phyloP scores from a whole-genome alignment of 169 alveolate species.

The Cryptosporidium sp. region DNA sequence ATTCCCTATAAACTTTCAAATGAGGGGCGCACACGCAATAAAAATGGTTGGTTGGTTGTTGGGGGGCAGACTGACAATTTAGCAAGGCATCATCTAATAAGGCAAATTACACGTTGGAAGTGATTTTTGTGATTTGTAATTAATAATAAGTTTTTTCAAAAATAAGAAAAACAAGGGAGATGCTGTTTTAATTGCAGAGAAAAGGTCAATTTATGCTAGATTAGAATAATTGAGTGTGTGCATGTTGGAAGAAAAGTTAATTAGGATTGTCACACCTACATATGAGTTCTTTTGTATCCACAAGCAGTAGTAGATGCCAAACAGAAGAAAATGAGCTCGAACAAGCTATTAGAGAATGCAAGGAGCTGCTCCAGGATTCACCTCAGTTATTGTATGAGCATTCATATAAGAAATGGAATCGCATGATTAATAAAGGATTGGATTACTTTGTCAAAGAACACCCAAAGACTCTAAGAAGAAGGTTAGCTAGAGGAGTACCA shows the following conservation, averaged over 20 bases:
- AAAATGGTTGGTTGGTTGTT: not conserved
- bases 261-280: not conserved
- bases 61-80: not conserved
- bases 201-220: not conserved
- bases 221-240: conserved; percentile 1
- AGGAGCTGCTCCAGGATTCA: conserved; percentile 60
- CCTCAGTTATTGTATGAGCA: conserved; percentile 37
- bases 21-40: conserved; percentile 1
- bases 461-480: conserved; percentile 78
- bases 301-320: not conserved
- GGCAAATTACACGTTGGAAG: not conserved
- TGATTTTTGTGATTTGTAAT: not conserved
- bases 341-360: conserved; percentile 54
- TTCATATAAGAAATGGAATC: conserved; percentile 77
- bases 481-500: conserved; percentile 82
- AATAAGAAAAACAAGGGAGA: not conserved
- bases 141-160: not conserved
- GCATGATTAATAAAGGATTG: conserved; percentile 79
- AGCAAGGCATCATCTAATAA: not conserved
- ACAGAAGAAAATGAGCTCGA: conserved; percentile 23
- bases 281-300: conserved; percentile 32
- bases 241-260: not conserved
- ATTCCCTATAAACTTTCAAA: not conserved
- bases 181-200: not conserved
- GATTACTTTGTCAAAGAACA: conserved; percentile 78